Conservation (phyloP, 768 basidiomycete species). For the Kockovaella imperatae region DNA sequence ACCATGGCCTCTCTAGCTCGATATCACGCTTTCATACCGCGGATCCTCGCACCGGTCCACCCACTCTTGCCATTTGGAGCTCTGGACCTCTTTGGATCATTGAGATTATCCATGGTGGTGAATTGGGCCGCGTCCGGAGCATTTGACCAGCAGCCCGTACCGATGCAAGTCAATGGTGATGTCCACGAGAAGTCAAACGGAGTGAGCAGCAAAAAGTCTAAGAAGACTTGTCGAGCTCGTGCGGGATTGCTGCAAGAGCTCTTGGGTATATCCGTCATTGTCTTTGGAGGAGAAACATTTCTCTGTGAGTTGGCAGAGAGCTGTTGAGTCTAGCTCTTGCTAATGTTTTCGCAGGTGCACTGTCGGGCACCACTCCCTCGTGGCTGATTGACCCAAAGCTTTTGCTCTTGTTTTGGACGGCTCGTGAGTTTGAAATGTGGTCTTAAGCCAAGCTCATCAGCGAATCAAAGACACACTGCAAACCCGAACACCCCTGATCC, state of each 20-base stretch:
- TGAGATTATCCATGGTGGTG: slow-evolving; percentile 25
- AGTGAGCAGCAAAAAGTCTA: slow-evolving; percentile 4
- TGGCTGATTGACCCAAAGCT: slow-evolving; percentile 69
- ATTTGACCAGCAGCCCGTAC: slow-evolving; percentile 9
- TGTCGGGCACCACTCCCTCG: slow-evolving; percentile 55
- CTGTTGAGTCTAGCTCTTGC: not conserved
- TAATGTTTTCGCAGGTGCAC: slow-evolving; percentile 12
- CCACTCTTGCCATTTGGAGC: slow-evolving; percentile 20
- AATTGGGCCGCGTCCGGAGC: slow-evolving; percentile 30
- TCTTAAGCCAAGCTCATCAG: not conserved
- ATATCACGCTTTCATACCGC: slow-evolving; percentile 4
- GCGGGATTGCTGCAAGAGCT: slow-evolving; percentile 32
- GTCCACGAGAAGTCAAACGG: not conserved
- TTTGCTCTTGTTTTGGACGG: slow-evolving; percentile 56
- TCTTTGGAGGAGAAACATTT: slow-evolving; percentile 44
- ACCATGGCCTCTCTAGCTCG: not conserved
- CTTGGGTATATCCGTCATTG: slow-evolving; percentile 32
- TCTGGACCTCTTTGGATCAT: slow-evolving; percentile 29
- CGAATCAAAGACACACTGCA: slow-evolving; percentile 25
- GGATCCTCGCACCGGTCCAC: slow-evolving; percentile 18
- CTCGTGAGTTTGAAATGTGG: slow-evolving; percentile 49
- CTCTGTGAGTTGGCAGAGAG: slow-evolving; percentile 19
- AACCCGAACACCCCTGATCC: slow-evolving; percentile 48
- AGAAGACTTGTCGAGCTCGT: slow-evolving; percentile 4
- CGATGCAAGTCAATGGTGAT: not conserved